Evolutionary conservation across 768 basidiomycete genomes (phyloP).

Genomic region (Boletus rex-veris): DNA sequence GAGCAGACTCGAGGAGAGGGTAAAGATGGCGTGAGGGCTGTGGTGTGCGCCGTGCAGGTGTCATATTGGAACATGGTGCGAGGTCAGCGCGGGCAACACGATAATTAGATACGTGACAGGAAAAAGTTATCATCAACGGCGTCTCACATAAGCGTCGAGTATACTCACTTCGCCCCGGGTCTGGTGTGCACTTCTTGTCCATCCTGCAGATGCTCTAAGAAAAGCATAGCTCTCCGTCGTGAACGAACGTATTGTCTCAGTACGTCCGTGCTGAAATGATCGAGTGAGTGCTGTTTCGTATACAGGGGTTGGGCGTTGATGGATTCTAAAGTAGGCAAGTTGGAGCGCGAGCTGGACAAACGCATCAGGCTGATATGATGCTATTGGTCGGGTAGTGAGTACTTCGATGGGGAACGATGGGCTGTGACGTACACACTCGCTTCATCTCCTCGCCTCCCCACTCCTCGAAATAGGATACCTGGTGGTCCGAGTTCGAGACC

Average conservation of each 20-base stretch:
- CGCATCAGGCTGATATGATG: conserved; percentile 66
- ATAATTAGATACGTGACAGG: conserved; percentile 4
- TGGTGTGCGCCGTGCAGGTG: not conserved
- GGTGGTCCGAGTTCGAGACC: conserved; percentile 78
- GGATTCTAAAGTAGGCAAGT: conserved; percentile 83
- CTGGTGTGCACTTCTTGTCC: conserved; percentile 11
- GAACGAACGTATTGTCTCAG: conserved; percentile 81
- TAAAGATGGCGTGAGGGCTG: conserved; percentile 32
- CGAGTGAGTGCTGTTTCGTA: conserved; percentile 93
- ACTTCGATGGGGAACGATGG: not conserved
- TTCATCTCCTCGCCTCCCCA: conserved; percentile 91
- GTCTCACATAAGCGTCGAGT: not conserved
- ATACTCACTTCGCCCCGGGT: conserved; percentile 12
- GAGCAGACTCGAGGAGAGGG: conserved; percentile 59
- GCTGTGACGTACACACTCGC: conserved; percentile 49
- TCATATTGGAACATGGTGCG: not conserved
- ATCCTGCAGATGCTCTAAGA: conserved; percentile 19
- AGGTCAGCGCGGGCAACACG: not conserved
- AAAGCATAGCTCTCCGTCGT: conserved; percentile 71
- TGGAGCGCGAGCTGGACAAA: conserved; percentile 91
- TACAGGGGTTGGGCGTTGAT: conserved; percentile 75
- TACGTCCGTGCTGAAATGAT: conserved; percentile 81
- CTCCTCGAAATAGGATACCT: conserved; percentile 75
- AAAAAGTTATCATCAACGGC: not conserved
- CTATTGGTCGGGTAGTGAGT: conserved; percentile 28